Conservation (phyloP, 2,329 filamentous ascomycete genomes). For the Diaporthe ilicicola region DNA sequence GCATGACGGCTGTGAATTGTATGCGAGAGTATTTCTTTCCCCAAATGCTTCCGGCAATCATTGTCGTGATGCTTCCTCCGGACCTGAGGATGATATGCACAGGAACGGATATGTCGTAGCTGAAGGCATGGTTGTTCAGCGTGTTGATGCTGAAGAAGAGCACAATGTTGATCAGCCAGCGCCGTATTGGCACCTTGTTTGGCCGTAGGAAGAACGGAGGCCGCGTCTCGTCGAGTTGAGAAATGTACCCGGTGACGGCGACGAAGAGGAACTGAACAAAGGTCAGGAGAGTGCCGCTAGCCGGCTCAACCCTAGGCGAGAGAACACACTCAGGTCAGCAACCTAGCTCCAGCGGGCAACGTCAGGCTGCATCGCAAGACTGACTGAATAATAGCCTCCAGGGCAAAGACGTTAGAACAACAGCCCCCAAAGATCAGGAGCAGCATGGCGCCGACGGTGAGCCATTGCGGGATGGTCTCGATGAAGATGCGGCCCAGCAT, state of each 20-base stretch:
- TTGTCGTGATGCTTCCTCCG: constrained; percentile 94
- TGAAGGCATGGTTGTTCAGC: constrained; percentile 97
- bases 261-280: constrained; percentile 92
- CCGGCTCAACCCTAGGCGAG: constrained; percentile 75
- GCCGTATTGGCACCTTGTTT: constrained; percentile 81
- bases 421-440: constrained; percentile 88
- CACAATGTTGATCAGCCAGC: constrained; percentile 88
- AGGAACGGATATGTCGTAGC: constrained; percentile 94
- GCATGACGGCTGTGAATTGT: constrained; percentile 81
- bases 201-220: constrained; percentile 77
- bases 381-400: constrained; percentile 95
- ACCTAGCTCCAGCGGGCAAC: constrained; percentile 16
- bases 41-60: constrained; percentile 86
- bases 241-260: constrained; percentile 78
- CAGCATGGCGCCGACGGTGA: constrained; percentile 74
- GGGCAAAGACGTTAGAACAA: constrained; percentile 80
- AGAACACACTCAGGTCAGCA: constrained; percentile 35
- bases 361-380: constrained; percentile 42
- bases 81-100: constrained; percentile 96
- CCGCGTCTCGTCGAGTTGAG: constrained; percentile 73
- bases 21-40: constrained; percentile 84
- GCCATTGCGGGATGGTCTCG: constrained; percentile 68
- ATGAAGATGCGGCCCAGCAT: constrained; percentile 62
- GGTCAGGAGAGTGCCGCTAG: constrained; percentile 84
- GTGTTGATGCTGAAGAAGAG: constrained; percentile 95